phyloP scores from a whole-genome alignment of 1,284 basidiomycete genomes.

The Spongiforma sp. region DNA sequence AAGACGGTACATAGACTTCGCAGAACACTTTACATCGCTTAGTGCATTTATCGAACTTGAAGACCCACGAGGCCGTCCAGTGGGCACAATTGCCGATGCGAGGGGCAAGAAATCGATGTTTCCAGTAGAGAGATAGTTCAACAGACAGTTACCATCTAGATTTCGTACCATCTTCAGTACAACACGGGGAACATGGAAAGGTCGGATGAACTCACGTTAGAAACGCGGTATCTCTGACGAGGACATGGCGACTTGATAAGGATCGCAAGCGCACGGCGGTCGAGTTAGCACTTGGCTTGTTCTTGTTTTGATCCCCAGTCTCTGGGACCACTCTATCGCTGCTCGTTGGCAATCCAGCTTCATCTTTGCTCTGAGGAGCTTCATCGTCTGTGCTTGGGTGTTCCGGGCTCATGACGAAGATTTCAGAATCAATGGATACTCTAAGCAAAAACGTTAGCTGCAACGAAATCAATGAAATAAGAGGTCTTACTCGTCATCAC shows the following conservation, averaged over 20 bases:
- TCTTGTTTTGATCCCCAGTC: background rate
- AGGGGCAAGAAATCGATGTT: slow-evolving; percentile 26
- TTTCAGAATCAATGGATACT: background rate
- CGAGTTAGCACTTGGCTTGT: background rate
- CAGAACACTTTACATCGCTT: too few relatives aligned
- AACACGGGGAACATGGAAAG: background rate
- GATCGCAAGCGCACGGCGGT: background rate
- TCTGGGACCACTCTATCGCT: background rate
- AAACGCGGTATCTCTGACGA: background rate
- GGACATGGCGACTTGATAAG: background rate
- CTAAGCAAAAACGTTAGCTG: too few relatives aligned
- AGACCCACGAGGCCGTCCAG: background rate
- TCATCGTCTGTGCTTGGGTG: background rate
- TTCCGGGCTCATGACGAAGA: background rate
- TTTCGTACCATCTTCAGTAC: background rate
- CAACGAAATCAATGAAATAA: too few relatives aligned
- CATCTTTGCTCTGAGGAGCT: background rate
- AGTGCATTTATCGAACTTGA: background rate
- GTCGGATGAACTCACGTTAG: background rate
- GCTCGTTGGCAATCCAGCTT: background rate
- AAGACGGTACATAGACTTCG: too few relatives aligned
- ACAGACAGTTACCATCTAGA: background rate
- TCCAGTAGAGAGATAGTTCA: background rate
- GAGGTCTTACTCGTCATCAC: background rate
- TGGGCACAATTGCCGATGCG: too few relatives aligned